These are phyloP conservation scores for Lactarius tabidus DNA, from an alignment of 768 basidiomycete genomes.

Conservation along the genomic window DNA sequence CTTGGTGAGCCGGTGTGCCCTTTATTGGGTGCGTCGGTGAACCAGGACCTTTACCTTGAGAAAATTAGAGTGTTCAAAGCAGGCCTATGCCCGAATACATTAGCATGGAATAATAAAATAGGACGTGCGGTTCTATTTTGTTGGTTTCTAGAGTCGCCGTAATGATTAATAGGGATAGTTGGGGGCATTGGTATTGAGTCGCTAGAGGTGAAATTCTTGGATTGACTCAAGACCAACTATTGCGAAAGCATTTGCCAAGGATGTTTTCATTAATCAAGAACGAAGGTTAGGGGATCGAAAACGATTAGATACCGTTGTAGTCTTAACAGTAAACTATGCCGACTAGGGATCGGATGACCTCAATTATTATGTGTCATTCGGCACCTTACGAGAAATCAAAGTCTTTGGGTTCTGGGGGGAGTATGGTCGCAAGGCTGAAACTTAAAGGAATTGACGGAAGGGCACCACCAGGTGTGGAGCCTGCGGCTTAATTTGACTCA, in stretches of 20 bases:
- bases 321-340: constrained; percentile 83
- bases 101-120: constrained; percentile 83
- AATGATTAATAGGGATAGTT: constrained; percentile 82
- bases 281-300: constrained; percentile 83
- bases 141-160: constrained; percentile 79
- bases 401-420: constrained; percentile 26
- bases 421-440: constrained; percentile 40
- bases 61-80: constrained; percentile 84
- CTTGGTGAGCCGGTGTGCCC: constrained; percentile 67
- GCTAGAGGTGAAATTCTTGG: constrained; percentile 87
- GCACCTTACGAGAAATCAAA: constrained; percentile 86
- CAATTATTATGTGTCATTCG: constrained; percentile 64
- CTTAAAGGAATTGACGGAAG: constrained; percentile 65
- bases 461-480: constrained; percentile 77
- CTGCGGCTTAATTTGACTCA: constrained; percentile 85
- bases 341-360: constrained; percentile 71
- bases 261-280: constrained; percentile 85
- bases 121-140: constrained; percentile 78
- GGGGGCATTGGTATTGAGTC: constrained; percentile 78
- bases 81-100: constrained; percentile 74
- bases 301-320: constrained; percentile 82
- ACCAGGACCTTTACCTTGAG: constrained; percentile 80
- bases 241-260: constrained; percentile 79
- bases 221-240: constrained; percentile 75
- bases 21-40: constrained; percentile 64